phyloP scores from a whole-genome alignment of 257 asterid genomes.

The Craterostigma plantagineum region DNA sequence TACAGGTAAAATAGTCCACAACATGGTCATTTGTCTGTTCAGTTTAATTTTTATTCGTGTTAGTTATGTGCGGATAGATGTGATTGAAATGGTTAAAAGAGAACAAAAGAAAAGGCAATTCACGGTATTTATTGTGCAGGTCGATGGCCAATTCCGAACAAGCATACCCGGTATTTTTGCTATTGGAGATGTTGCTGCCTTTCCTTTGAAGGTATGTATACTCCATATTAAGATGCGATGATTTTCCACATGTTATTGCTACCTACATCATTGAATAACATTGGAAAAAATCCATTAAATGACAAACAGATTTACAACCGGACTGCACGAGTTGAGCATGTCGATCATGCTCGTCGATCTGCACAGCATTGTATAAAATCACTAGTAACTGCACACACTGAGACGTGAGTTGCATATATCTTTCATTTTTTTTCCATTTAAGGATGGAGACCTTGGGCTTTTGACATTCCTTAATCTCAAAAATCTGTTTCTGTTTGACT shows the following conservation, averaged over 20 bases:
- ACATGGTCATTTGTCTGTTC: too few relatives aligned
- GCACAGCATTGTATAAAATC: constrained; percentile 79
- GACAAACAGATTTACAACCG: constrained; percentile 58
- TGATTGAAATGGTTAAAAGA: too few relatives aligned
- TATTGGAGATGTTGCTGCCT: constrained; percentile 91
- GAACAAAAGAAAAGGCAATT: too few relatives aligned
- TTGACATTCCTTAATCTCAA: constrained; percentile 4
- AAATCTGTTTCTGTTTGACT: constrained; percentile 5
- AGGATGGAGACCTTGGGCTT: constrained; percentile 7
- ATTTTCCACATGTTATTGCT: too few relatives aligned
- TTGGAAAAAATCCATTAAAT: too few relatives aligned
- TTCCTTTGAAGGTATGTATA: constrained; percentile 65
- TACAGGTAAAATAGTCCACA: constrained; percentile 32
- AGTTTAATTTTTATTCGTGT: too few relatives aligned
- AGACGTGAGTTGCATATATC: constrained; percentile 27
- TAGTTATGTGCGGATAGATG: too few relatives aligned
- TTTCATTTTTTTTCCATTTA: constrained; percentile 5
- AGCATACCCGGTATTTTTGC: constrained; percentile 79
- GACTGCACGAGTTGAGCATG: constrained; percentile 83
- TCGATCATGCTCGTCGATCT: constrained; percentile 93
- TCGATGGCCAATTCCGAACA: constrained; percentile 82
- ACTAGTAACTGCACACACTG: constrained; percentile 62
- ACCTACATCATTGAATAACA: too few relatives aligned
- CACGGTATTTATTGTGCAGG: constrained; percentile 27
- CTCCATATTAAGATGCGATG: neutral